These are phyloP conservation scores for Leishmania tropica DNA, from an alignment of 208 protist genomes.

Conservation along the genomic window DNA sequence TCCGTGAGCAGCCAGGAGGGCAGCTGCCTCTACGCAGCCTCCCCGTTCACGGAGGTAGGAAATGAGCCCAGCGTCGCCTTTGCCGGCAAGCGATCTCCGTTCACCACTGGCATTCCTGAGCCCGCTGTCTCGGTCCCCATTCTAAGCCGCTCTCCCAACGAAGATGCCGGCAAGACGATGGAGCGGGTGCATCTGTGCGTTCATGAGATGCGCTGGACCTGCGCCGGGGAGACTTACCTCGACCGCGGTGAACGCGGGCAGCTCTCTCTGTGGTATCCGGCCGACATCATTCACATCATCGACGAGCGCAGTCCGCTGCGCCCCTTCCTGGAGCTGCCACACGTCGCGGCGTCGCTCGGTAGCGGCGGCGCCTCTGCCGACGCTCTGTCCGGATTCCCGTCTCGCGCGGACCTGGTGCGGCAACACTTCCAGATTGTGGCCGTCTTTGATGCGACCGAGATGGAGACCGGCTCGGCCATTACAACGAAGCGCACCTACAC, in stretches of 20 bases:
- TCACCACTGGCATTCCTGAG: neutral
- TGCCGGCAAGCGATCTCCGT: neutral
- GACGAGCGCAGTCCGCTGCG: conserved; percentile 79
- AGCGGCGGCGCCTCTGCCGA: conserved; percentile 13
- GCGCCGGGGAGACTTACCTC: conserved; percentile 61
- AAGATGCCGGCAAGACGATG: conserved; percentile 15
- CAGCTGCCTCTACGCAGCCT: conserved; percentile 11
- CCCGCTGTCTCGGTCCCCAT: neutral
- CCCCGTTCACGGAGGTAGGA: neutral
- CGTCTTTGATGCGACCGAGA: conserved; percentile 80
- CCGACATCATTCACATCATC: conserved; percentile 70
- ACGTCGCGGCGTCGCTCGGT: conserved; percentile 28
- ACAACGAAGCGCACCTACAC: conserved; percentile 78
- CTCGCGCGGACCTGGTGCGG: neutral
- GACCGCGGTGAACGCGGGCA: conserved; percentile 42
- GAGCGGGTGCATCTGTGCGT: conserved; percentile 66
- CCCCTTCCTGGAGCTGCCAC: conserved; percentile 52
- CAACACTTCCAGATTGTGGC: conserved; percentile 78
- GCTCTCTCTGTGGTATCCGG: conserved; percentile 83
- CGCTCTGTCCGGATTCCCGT: conserved; percentile 5
- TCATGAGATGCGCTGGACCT: conserved; percentile 78
- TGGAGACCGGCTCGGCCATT: conserved; percentile 74
- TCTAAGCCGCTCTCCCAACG: neutral
- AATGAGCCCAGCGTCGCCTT: neutral
- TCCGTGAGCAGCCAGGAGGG: conserved; percentile 18